These are phyloP conservation scores for Protomyces lactucae-debilis DNA, from an alignment of 1,139 yeast species.

Conservation along the genomic window DNA sequence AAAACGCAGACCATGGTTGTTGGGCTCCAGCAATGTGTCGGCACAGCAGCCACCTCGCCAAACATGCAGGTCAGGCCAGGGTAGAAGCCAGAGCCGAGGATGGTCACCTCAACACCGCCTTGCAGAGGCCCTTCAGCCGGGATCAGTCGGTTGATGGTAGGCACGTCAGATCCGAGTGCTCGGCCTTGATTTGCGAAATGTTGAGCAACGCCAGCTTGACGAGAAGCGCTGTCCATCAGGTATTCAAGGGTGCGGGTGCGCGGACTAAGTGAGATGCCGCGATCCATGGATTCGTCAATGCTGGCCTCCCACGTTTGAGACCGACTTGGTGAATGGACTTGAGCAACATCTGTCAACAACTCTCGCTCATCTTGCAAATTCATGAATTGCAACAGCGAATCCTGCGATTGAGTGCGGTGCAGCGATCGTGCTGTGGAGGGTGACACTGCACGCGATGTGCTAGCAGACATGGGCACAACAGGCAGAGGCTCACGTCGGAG, in stretches of 20 bases:
- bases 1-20: constrained; percentile 86
- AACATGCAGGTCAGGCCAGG: constrained; percentile 78
- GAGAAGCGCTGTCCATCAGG: constrained; percentile 12
- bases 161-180: not conserved
- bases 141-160: constrained; percentile 52
- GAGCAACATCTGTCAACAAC: not conserved
- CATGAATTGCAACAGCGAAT: constrained; percentile 12
- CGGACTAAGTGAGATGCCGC: constrained; percentile 3
- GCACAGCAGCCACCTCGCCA: constrained; percentile 75
- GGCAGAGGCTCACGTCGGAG: not conserved
- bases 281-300: constrained; percentile 11
- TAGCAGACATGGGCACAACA: not conserved
- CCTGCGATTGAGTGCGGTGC: constrained; percentile 12
- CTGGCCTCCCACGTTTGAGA: constrained; percentile 2
- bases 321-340: not conserved
- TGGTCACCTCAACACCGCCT: constrained; percentile 92
- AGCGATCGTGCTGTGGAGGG: constrained; percentile 7
- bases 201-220: not conserved
- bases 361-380: not conserved
- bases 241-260: constrained; percentile 19
- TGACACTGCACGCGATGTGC: constrained; percentile 11
- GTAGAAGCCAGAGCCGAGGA: constrained; percentile 78
- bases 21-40: constrained; percentile 95
- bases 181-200: constrained; percentile 6
- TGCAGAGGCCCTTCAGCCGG: constrained; percentile 93